Evolutionary conservation across 768 basidiomycete species (phyloP), one percentile per base, ranked within the genome.

Genomic region (Galerina sulciceps): DNA sequence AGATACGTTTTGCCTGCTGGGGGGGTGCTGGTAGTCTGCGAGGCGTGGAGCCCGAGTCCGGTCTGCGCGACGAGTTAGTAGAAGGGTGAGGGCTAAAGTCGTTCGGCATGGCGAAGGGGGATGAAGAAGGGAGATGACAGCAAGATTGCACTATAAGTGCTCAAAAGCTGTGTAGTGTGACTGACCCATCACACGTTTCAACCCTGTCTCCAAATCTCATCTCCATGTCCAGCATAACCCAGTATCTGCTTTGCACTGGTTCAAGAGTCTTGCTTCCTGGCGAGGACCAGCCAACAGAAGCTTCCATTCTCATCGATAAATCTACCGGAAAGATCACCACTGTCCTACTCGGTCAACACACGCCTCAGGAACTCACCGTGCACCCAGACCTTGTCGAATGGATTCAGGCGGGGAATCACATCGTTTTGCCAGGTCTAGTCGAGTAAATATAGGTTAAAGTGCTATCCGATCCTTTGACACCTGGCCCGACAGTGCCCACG

Each of bases 341-440:
- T 53, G 75, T 93, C 46, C 69, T 75, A 53, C 67, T 61, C 18
- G 69, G 67, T 20, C 71, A 72, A 59, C 71, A 76, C 26, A 54
- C 72, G 43, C 67, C 59, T 17, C 59, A 75, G 17, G 69, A 74
- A 13, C 69, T 74, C 17, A 62, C 69, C 36, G 60, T 72, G 58
- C 69, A 72, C n/a, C 46, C 49, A 17, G 61, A 63, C 38, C 58
- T 65, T 50, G 69, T 69, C 23, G 69, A 80, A 57, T 81, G 78
- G 70, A 71, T 91, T 49, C 85, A 89, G 64, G 85, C 80, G 15
- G 86, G 82, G 17, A 73, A 85, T 42, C 79, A 83, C 57, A 68
- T 81, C 40, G 74, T 94, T 34, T 77, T 94, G 14, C 93, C 93
- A 6, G 93, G 93, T 20, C 80, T 94, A 35, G 86, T 94, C 42